Base-by-base conservation (phyloP, 1,284 basidiomycete species). In the Papiliotrema nemorosa region DNA sequence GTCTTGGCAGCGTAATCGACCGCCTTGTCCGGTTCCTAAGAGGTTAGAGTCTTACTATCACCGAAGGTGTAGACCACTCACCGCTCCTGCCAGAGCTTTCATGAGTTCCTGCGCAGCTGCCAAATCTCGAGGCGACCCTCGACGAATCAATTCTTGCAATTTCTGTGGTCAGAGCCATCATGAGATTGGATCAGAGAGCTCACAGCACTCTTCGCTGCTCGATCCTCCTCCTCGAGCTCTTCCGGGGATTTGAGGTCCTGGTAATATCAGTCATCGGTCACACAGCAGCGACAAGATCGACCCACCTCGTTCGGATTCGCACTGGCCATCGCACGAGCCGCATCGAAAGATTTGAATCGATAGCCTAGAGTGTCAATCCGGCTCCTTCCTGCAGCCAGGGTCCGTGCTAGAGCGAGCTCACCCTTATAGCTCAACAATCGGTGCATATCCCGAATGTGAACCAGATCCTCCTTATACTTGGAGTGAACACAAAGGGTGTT, bases 391-490 rank as follows among this genome's bases (percentile, higher is more conserved):
- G n/a, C n/a, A n/a, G n/a, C n/a, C n/a, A n/a, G n/a, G n/a, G n/a
- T n/a, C n/a, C n/a, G n/a, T n/a, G n/a, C n/a, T n/a, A n/a, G 9
- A 9, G 25, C 26, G 9, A 14, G 29, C 76, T 44, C 47, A 80
- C 80, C 93, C 72, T 98, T 99, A 81, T 96, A 97, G 10, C 84
- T 88, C 53, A 99, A 76, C 50, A 99, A 76, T 18, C 94, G 78
- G 74, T 97, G 90, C 96, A 99, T 99, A 75, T 99, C 96, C 56
- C 94, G 78, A 57, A 99, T 97, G 67, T 98, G 97, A 3, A 89
- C 90, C 43, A 99, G 78, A 75, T 98, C 96, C 55, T 98, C 96
- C 72, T 90, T 91, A 83, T 92, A 92, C 69, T 93, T 85, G 50
- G 87, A 90, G 36, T 89, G 85, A 0, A 80, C 73, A 67, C 94